Base-by-base conservation (phyloP, 352 stramenopile species). In the Nothophytophthora sp. region DNA sequence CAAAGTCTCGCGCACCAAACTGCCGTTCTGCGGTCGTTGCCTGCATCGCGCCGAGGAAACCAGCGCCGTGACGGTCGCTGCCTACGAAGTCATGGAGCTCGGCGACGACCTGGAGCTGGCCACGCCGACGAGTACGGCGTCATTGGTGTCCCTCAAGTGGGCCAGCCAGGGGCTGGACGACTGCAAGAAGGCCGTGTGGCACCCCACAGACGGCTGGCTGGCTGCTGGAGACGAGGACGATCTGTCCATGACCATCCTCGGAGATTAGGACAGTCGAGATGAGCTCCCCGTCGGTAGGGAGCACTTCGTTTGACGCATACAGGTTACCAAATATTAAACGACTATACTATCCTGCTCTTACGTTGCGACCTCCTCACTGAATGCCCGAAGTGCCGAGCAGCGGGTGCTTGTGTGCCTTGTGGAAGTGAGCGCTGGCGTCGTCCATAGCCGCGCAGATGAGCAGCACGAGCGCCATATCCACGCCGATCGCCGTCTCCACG, bases 401-500 rank as follows among this genome's bases (percentile, higher is more conserved):
- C 7, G 56, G 50, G 37, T 63, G 50, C 32, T 30, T 38, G 24
- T 66, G 50, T 3, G 45, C 25, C 23, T 60, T 58, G 47, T 63
- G 44, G 37, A 63, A 60, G 39, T 67, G 62, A 13, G 60, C 53
- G 37, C 44, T 70, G 11, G 60, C 61, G 36, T 72, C 66, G 38
- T 76, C 66, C 61, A 76, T 72, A 11, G 66, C 66, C 2, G 61
- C 60, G 28, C 66, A 76, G n/a, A 72, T 48, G 15, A 67, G 39
- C 29, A 72, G 13, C 2, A 76, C 34, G 10, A 76, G 44, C 5
- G 66, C 61, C 44, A 67, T 51, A 43, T 76, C 66, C 4, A 67
- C 66, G 9, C 66, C 66, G 40, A 70, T 63, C 5, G 66, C 66
- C 27, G 56, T 63, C 49, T 76, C 66, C 5, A 76, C 66, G 46